Base-by-base conservation (phyloP, 768 basidiomycete species). In the Kockovaella imperatae region DNA sequence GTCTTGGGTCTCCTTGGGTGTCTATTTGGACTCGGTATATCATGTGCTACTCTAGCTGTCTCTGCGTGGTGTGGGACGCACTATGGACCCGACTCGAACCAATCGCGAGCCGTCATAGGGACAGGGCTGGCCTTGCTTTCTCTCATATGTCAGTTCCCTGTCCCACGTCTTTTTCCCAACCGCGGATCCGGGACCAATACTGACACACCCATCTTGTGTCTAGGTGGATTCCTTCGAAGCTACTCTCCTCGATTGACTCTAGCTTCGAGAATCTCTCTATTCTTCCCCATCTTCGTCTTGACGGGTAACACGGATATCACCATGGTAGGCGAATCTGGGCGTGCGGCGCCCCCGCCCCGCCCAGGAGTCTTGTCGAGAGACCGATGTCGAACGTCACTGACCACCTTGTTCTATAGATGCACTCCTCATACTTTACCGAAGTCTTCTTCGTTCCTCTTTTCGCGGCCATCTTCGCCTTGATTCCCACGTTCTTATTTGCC, bases 241-340 rank as follows among this genome's bases (percentile, higher is more conserved):
- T 48, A 47, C 29, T 43, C 42, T n/a, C 49, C 58, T 13, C 47
- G 48, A 7, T 42, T 67, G 17, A 57, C 53, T 3, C 50, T 51
- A 2, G 55, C 56, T 13, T 51, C 57, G 14, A 45, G 64, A 18
- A 67, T 67, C 21, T 50, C 38, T 3, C 29, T 67, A 4, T 64
- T 67, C 52, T 59, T 60, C 29, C 57, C 65, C 0, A 59, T 67
- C 20, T 67, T 67, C 54, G 42, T 52, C 8, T 31, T 63, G 30
- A 67, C 65, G 13, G 24, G 20, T 14, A 34, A 18, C 17, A 20
- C 26, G 13, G 41, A 25, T 14, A 11, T 50, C 21, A 50, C 49
- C 8, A n/a, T n/a, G 4, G 42, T 50, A 11, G 45, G 34, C 20
- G 3, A 8, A 2, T 30, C 35, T 34, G 52, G 52, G 10, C 7